Evolutionary conservation across 2,329 filamentous ascomycete genomes (phyloP).

Genomic region (Parastagonospora avenae): DNA sequence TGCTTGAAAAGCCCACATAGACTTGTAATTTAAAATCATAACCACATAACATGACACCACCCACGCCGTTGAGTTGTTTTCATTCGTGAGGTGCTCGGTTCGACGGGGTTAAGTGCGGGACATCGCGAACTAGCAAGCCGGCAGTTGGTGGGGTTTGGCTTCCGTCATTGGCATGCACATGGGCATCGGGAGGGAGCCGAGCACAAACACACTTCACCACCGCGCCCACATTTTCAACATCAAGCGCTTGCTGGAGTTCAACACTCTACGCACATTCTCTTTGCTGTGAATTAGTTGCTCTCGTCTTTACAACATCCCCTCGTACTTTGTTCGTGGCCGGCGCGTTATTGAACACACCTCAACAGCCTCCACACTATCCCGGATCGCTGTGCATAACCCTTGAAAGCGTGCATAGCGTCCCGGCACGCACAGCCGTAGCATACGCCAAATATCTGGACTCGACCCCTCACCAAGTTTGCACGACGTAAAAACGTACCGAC

Average conservation of each 20-base stretch:
- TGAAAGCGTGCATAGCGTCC: constrained; percentile 35
- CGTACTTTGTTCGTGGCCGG: constrained; percentile 6
- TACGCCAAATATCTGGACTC: constrained; percentile 25
- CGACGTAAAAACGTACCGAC: constrained; percentile 22
- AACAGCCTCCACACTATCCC: constrained; percentile 21
- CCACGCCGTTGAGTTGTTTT: neutral
- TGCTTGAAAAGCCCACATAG: neutral
- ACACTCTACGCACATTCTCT: constrained; percentile 35
- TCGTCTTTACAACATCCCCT: neutral
- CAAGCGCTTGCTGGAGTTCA: constrained; percentile 35
- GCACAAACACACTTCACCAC: constrained; percentile 10
- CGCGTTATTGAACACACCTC: constrained; percentile 7
- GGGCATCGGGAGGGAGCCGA: neutral
- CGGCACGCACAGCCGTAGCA: constrained; percentile 24
- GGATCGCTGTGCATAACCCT: constrained; percentile 24
- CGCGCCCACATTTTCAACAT: constrained; percentile 30
- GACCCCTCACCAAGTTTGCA: constrained; percentile 18
- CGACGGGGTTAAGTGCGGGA: neutral
- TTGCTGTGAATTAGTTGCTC: neutral
- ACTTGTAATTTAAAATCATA: neutral
- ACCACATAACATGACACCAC: neutral
- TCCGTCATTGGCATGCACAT: neutral
- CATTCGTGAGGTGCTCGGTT: neutral
- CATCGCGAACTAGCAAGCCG: neutral
- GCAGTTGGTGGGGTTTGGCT: constrained; percentile 3